Conservation (phyloP, 306 rosid species). For the Cucurbita argyrosperma region DNA sequence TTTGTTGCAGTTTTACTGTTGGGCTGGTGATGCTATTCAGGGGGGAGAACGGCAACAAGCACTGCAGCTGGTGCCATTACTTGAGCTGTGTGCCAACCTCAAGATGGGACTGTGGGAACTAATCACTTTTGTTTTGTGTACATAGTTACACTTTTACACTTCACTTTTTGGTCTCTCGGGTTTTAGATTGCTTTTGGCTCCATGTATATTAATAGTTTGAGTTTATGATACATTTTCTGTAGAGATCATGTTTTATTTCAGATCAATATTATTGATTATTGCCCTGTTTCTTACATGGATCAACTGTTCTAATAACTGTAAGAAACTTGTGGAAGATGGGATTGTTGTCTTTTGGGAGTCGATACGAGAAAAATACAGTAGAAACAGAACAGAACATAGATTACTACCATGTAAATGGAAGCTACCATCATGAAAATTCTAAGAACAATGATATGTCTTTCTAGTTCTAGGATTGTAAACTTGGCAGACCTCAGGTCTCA, state of each 20-base stretch:
- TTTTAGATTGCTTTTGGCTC: neutral
- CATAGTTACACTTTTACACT: neutral
- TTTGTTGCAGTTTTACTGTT: conserved; percentile 4
- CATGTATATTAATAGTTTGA: neutral
- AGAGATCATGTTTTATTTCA: neutral
- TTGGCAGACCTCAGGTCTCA: neutral
- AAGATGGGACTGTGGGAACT: conserved; percentile 10
- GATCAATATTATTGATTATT: neutral
- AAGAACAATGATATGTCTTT: neutral
- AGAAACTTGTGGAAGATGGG: too few species aligned
- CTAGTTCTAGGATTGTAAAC: neutral
- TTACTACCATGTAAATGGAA: neutral
- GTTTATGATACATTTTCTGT: neutral
- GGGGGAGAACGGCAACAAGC: conserved; percentile 19
- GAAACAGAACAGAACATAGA: neutral
- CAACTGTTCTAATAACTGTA: neutral
- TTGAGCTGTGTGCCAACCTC: conserved; percentile 15
- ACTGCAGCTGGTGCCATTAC: conserved; percentile 16
- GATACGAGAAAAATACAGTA: neutral
- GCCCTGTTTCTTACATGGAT: neutral
- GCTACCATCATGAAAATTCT: too few species aligned
- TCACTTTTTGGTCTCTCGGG: neutral
- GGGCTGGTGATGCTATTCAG: conserved; percentile 11
- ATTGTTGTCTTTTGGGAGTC: neutral
- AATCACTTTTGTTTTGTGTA: neutral